Percentiles rank a stretch among this genome's conserved stretches.
Conservation (phyloP, 208 protist species). For the Acanthamoeba culbertsoni region DNA sequence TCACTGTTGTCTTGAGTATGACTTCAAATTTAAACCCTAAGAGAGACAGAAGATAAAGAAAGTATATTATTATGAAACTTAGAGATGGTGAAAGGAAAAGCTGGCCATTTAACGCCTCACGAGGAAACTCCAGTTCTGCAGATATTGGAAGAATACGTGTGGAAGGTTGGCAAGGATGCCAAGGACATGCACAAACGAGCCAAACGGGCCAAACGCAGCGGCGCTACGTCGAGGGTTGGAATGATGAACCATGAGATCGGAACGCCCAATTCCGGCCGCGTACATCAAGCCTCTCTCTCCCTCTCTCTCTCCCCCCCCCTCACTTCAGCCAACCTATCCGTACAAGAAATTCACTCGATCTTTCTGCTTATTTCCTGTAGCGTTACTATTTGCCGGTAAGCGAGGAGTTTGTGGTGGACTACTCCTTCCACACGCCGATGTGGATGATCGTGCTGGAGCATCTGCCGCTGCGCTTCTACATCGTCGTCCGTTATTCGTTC, state of each 20-base stretch:
- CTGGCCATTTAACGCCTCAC: too few relatives aligned
- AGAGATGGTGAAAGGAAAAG: too few relatives aligned
- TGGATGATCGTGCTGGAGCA: slow-evolving; percentile 31
- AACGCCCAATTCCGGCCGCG: neutral
- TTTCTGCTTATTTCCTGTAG: too few relatives aligned
- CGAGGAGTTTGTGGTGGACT: too few relatives aligned
- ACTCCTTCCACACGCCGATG: neutral
- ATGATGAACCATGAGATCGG: too few relatives aligned
- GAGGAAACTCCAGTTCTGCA: neutral
- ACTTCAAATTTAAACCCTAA: too few relatives aligned
- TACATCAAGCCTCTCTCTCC: neutral
- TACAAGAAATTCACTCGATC: too few relatives aligned
- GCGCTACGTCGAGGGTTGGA: too few relatives aligned
- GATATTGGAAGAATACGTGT: neutral
- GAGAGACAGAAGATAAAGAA: neutral
- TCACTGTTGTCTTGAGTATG: neutral
- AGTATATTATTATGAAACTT: too few relatives aligned
- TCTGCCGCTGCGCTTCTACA: neutral
- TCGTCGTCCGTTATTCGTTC: neutral
- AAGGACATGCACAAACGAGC: neutral
- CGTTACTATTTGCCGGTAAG: too few relatives aligned
- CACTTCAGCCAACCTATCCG: too few relatives aligned
- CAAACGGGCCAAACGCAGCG: neutral
- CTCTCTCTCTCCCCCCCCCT: too few relatives aligned
- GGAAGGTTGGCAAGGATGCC: slow-evolving; percentile 25